A percentile compares a stretch with the other conserved stretches of the same genome.
phyloP scores from a whole-genome alignment of 2,329 filamentous ascomycete genomes.

The Nemania serpens region DNA sequence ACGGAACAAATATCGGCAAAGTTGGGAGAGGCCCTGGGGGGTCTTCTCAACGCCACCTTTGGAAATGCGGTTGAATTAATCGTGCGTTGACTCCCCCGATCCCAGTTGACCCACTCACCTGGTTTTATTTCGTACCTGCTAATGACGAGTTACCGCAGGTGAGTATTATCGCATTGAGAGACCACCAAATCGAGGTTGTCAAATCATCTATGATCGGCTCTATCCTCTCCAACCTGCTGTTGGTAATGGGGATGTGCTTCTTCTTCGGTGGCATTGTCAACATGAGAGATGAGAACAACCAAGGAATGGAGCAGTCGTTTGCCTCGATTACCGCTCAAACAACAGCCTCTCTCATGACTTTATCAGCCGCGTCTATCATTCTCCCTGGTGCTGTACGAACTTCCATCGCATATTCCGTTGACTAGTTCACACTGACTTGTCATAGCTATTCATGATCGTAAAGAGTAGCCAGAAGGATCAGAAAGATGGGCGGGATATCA shows the following conservation, averaged over 20 bases:
- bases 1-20: conserved; percentile 77
- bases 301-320: conserved; percentile 70
- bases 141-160: conserved; percentile 59
- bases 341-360: conserved; percentile 73
- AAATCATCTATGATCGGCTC: conserved; percentile 97
- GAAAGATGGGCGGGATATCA: conserved; percentile 56
- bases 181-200: conserved; percentile 92
- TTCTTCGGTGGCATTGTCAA: conserved; percentile 73
- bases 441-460: conserved; percentile 68
- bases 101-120: conserved; percentile 21
- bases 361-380: conserved; percentile 77
- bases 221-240: conserved; percentile 90
- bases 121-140: conserved; percentile 17
- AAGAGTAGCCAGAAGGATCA: conserved; percentile 43
- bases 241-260: conserved; percentile 84
- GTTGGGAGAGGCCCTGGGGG: conserved; percentile 74
- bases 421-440: conserved; percentile 27
- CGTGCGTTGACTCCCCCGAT: conserved; percentile 49
- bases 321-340: conserved; percentile 79
- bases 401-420: background rate
- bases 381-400: conserved; percentile 70
- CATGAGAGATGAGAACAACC: conserved; percentile 59
- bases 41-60: conserved; percentile 76
- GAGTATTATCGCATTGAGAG: conserved; percentile 85
- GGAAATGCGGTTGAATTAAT: conserved; percentile 82